Percentiles rank a stretch among this genome's conserved stretches.
These are phyloP conservation scores for Trichoderma semiorbis DNA, from an alignment of 2,329 filamentous ascomycete species.

Conservation along the genomic window DNA sequence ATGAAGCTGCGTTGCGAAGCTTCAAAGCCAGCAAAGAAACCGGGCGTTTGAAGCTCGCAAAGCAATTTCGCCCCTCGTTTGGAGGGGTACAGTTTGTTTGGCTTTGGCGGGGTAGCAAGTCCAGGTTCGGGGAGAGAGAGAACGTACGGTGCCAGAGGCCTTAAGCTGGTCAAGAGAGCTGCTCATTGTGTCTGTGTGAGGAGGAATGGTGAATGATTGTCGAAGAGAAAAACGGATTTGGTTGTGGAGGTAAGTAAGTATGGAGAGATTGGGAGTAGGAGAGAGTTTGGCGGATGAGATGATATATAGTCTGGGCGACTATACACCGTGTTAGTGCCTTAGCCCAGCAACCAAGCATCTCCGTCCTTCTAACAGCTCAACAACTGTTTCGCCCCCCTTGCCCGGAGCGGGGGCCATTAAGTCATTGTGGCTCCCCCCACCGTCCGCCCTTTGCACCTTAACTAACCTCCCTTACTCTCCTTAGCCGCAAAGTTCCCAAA, in stretches of 20 bases:
- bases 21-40: not conserved
- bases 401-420: slow-evolving; percentile 20
- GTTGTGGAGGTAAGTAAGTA: not conserved
- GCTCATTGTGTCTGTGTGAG: slow-evolving; percentile 57
- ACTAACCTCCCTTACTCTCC: not conserved
- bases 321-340: not conserved
- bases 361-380: not conserved
- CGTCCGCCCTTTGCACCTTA: not conserved
- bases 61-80: not conserved
- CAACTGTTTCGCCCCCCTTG: slow-evolving; percentile 8
- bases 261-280: not conserved
- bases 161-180: slow-evolving; percentile 96
- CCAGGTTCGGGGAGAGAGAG: not conserved
- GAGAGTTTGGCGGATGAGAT: not conserved
- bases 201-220: slow-evolving; percentile 17
- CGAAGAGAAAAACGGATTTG: not conserved
- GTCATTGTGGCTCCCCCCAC: slow-evolving; percentile 15
- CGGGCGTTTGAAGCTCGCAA: not conserved
- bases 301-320: not conserved
- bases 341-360: not conserved
- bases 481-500: slow-evolving; percentile 1
- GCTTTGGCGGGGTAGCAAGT: not conserved
- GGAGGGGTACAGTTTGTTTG: not conserved
- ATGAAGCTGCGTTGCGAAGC: not conserved
- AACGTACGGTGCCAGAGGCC: slow-evolving; percentile 88